phyloP scores from a whole-genome alignment of 2,329 filamentous ascomycete genomes.

The Plectosphaerella plurivora region DNA sequence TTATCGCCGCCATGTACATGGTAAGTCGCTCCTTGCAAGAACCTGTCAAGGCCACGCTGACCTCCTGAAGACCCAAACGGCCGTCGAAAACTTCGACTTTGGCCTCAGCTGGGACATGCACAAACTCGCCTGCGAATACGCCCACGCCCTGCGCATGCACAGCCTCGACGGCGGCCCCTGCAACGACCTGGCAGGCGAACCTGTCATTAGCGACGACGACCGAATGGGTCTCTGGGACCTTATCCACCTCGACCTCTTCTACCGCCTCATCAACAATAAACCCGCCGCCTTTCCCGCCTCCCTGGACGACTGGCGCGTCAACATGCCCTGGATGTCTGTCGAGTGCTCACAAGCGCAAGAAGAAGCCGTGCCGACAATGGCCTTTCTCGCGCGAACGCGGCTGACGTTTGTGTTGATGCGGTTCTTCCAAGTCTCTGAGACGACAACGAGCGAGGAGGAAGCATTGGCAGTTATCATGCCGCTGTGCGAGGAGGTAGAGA shows the following conservation, averaged over 20 bases:
- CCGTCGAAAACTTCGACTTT: constrained; percentile 24
- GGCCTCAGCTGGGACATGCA: constrained; percentile 24
- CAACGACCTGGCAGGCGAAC: not conserved
- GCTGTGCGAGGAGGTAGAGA: constrained; percentile 20
- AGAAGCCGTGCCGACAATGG: constrained; percentile 15
- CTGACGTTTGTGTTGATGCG: constrained; percentile 22
- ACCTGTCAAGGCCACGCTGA: no score
- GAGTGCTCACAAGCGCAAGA: constrained; percentile 13
- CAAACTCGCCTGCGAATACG: constrained; percentile 22
- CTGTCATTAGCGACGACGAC: constrained; percentile 14
- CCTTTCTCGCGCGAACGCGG: constrained; percentile 23
- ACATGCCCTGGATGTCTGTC: constrained; percentile 23
- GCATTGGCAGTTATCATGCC: constrained; percentile 4
- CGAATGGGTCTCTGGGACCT: constrained; percentile 25
- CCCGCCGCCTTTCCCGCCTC: constrained; percentile 19
- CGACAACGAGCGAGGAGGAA: not conserved
- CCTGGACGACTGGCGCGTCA: constrained; percentile 22
- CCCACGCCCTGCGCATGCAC: constrained; percentile 23
- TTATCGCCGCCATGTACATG: constrained; percentile 23
- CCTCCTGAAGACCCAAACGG: constrained; percentile 16
- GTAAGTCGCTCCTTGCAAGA: no score
- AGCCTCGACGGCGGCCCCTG: constrained; percentile 20
- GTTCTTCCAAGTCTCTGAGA: constrained; percentile 16
- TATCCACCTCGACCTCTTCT: constrained; percentile 26
- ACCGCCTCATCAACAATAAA: constrained; percentile 23